Conservation (phyloP, 495 filamentous ascomycete genomes). For the Aspergillus coremiiformis region DNA sequence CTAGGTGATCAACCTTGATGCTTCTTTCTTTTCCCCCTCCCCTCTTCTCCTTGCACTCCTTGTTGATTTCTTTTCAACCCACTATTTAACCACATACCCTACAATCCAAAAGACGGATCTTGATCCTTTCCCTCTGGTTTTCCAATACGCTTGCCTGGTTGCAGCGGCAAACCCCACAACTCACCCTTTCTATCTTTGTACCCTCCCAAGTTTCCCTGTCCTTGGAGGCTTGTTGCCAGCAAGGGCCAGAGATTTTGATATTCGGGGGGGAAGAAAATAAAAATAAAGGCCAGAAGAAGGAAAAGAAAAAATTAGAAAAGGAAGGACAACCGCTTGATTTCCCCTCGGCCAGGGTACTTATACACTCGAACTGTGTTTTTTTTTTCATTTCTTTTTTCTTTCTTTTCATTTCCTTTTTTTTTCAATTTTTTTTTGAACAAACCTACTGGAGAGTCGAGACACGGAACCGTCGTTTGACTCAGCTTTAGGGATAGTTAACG, state of each 20-base stretch:
- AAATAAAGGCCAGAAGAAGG: background rate
- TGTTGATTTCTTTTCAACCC: background rate
- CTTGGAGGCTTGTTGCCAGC: slow-evolving; percentile 11
- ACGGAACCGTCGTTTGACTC: slow-evolving; percentile 6
- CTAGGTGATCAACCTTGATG: background rate
- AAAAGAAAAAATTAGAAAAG: background rate
- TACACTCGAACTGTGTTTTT: background rate
- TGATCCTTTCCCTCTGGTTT: background rate
- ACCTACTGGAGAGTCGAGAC: slow-evolving; percentile 8
- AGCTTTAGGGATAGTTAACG: slow-evolving; percentile 12
- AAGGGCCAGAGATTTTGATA: slow-evolving; percentile 15
- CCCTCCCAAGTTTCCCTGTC: slow-evolving; percentile 8
- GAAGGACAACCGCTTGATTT: background rate
- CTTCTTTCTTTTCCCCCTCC: background rate
- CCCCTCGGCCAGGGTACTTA: slow-evolving; percentile 4
- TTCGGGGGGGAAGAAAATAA: background rate
- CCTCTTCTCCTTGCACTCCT: background rate
- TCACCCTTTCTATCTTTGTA: slow-evolving; percentile 34
- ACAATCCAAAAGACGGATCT: background rate
- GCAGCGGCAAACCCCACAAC: slow-evolving; percentile 54
- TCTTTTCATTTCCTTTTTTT: background rate
- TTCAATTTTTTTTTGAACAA: background rate
- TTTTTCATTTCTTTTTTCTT: background rate
- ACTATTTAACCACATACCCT: background rate
- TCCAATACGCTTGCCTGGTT: slow-evolving; percentile 27